Base-by-base conservation (phyloP, 2,329 filamentous ascomycete species). In the Lecanicillium sp. region DNA sequence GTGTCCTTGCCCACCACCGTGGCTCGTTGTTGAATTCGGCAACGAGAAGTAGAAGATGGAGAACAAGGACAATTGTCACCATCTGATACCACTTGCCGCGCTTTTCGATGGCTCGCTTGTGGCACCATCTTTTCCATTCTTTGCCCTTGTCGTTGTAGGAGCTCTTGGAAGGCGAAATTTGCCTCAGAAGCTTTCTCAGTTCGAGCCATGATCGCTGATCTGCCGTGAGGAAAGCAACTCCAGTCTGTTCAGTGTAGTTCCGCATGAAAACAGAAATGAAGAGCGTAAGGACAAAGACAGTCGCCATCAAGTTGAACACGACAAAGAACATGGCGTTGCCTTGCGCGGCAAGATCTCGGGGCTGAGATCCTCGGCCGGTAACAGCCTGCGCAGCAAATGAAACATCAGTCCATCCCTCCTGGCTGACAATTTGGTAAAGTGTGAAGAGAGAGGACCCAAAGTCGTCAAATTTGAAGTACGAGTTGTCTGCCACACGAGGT, bases 251-350 rank as follows among this genome's bases (percentile, higher is more conserved):
- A 0, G 93, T 98, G 67, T 98, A 98, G 65, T 96, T 98, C 52
- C 93, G 88, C 93, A 98, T 98, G 66, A 98, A 98, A 52, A 98
- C 93, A 49, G 93, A 97, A 40, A 98, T 94, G 66, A 98, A 98
- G 61, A 98, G 73, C 1, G 93, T 98, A 61, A 98, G 76, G 52
- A 98, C 86, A 68, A 98, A 98, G 54, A 98, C 91, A 0, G 93
- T 93, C 26, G 90, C 90, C 58, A 98, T 77, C 62, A 98, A 79
- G 67, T 98, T 98, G 81, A 97, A 98, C 4, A 91, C 76, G 48
- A 98, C 81, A 63, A 98, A 96, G 73, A 96, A 98, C 29, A 97
- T 66, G 0, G 88, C 90, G 55, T 98, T 97, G 33, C 86, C 90
- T 59, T 90, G 81, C 1, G 86, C 79, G 2, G 79, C 74, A 52